Conservation (phyloP, 805 yeast genomes). For the Hanseniaspora opuntiae region DNA sequence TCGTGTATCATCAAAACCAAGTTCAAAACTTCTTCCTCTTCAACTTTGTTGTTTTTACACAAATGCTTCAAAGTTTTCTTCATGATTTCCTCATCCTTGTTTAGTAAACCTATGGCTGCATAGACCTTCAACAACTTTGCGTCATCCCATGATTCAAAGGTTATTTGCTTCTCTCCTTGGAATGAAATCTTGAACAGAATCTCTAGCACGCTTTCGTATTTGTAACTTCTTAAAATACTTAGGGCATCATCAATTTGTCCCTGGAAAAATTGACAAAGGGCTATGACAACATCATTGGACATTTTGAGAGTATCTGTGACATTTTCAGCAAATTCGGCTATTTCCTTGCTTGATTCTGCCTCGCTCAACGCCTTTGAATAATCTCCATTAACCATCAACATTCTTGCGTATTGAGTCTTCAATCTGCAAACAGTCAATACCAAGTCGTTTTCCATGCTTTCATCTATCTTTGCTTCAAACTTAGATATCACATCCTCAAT, state of each 20-base stretch:
- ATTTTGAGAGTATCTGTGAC: constrained; percentile 27
- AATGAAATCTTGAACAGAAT: constrained; percentile 67
- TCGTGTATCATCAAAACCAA: constrained; percentile 30
- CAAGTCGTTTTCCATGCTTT: constrained; percentile 34
- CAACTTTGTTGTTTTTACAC: constrained; percentile 44
- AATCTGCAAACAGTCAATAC: constrained; percentile 42
- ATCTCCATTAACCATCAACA: constrained; percentile 45
- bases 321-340: constrained; percentile 27
- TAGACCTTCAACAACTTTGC: constrained; percentile 2
- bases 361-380: constrained; percentile 48
- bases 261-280: constrained; percentile 53
- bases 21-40: constrained; percentile 38
- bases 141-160: constrained; percentile 7
- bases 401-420: constrained; percentile 59
- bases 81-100: constrained; percentile 34
- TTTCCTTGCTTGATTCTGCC: constrained; percentile 42
- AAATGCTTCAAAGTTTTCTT: constrained; percentile 47
- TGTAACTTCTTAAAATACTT: constrained; percentile 40
- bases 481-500: constrained; percentile 35
- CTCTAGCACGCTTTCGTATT: constrained; percentile 53
- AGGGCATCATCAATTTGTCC: constrained; percentile 53
- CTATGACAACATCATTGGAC: constrained; percentile 58
- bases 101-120: constrained; percentile 45
- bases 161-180: constrained; percentile 47
- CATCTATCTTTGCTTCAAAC: constrained; percentile 46